Percentiles rank a stretch among this genome's conserved stretches.
phyloP scores from a whole-genome alignment of 768 basidiomycete species.

The Sporobolomyces roseus region DNA sequence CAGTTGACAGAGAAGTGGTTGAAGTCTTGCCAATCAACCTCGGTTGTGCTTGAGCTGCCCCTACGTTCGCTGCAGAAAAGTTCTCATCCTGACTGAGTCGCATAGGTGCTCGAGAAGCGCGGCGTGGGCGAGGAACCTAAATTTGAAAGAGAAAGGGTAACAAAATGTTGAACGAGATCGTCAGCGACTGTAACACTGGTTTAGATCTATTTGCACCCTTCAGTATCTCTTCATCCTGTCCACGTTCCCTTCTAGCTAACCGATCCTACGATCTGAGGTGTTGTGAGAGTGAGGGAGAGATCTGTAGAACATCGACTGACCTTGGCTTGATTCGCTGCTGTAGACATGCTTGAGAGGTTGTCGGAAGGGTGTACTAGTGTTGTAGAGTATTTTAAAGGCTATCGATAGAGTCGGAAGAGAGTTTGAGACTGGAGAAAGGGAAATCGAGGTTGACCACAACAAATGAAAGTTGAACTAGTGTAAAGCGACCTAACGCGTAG shows the following conservation, averaged over 20 bases:
- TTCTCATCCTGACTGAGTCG: constrained; percentile 39
- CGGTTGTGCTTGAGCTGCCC: constrained; percentile 1
- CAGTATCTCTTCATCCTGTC: no score
- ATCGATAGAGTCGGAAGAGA: neutral
- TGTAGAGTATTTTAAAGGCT: neutral
- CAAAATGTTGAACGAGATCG: constrained; percentile 5
- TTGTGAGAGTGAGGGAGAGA: neutral
- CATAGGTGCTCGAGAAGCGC: constrained; percentile 36
- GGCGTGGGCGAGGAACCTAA: constrained; percentile 34
- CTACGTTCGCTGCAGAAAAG: neutral
- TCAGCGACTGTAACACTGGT: no score
- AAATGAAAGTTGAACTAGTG: neutral
- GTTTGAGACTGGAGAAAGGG: constrained; percentile 13
- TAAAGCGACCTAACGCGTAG: neutral
- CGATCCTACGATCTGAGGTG: no score
- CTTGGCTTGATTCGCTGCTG: constrained; percentile 9
- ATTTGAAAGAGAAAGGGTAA: neutral
- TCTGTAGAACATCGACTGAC: constrained; percentile 21
- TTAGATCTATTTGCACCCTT: no score
- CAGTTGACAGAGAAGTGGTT: neutral
- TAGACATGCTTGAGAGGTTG: neutral
- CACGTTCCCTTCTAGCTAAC: no score
- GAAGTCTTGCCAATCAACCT: constrained; percentile 25
- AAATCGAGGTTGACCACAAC: neutral
- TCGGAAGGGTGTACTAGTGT: neutral